Percentiles rank a stretch among this genome's conserved stretches.
Evolutionary conservation across 83 land plant genomes (phyloP).

Genomic region (Larix sibirica): DNA sequence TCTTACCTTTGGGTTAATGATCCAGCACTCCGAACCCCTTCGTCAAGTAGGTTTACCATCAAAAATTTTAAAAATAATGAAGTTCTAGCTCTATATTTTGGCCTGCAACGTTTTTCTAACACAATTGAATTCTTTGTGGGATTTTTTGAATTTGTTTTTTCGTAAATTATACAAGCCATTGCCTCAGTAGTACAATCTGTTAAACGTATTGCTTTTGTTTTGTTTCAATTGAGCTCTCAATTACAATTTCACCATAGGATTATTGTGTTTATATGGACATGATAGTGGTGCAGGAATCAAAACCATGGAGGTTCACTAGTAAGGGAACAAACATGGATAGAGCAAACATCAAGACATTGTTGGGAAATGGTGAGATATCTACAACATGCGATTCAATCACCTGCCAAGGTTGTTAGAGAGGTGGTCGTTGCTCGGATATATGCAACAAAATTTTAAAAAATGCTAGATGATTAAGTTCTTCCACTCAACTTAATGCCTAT

Average conservation of each 20-base stretch:
- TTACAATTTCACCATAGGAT: too few species aligned
- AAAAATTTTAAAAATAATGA: too few species aligned
- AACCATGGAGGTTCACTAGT: constrained; percentile 86
- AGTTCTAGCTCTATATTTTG: too few species aligned
- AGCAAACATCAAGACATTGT: constrained; percentile 70
- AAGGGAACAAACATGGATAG: constrained; percentile 79
- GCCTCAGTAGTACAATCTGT: constrained; percentile 55
- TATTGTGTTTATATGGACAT: not conserved
- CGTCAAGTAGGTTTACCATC: constrained; percentile 58
- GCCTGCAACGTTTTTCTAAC: too few species aligned
- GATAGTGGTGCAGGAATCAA: constrained; percentile 53
- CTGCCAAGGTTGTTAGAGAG: too few species aligned
- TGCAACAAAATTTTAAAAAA: too few species aligned
- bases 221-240: too few species aligned
- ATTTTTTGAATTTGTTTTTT: constrained; percentile 73
- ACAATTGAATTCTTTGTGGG: constrained; percentile 26
- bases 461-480: too few species aligned
- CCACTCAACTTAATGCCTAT: too few species aligned
- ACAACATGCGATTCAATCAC: constrained; percentile 16
- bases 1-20: too few species aligned
- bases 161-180: constrained; percentile 48
- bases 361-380: constrained; percentile 75
- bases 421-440: too few species aligned
- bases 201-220: constrained; percentile 23
- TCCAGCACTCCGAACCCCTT: constrained; percentile 58